Evolutionary conservation across 352 stramenopile species (phyloP), one percentile per base, ranked within the genome.

Genomic region (Phytophthora palmivora): DNA sequence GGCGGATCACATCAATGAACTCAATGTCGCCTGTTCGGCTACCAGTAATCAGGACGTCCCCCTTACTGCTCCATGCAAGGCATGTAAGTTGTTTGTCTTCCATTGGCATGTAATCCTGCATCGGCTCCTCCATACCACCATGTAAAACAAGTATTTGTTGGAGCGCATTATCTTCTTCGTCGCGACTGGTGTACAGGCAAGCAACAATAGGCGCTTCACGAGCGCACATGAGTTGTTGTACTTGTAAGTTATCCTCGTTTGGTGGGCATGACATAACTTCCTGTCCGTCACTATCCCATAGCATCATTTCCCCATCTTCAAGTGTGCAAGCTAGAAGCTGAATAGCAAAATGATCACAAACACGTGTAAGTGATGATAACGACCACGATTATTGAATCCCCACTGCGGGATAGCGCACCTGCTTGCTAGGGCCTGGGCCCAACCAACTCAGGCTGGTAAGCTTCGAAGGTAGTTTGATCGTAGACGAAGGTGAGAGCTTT

Each of bases 131-230:
- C 33, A 70, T 64, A 10, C 70, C 67, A 53, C 62, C 62, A 46
- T 79, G 70, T 30, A 79, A 49, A 0, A 76, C 61, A 28, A 79
- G 57, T 24, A 79, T 50, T 63, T 79, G 70, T 43, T 78, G 70
- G 21, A 66, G 39, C 8, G 48, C 39, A 16, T 51, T 63, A n/a
- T 74, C 62, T 10, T 59, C 61, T 42, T 71, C 58, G 37, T 76
- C 62, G 14, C 33, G 53, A 54, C 50, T 58, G 10, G 46, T 72
- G 19, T 73, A 39, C 33, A 76, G 21, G 56, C 70, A 79, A 3
- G 70, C 66, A 43, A 64, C 59, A 47, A 77, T 69, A 0, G 72
- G 63, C 21, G 68, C 67, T 38, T 69, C 67, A 7, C 63, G 63
- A 63, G 67, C 72, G 56, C 67, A 74, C 42, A 68, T 70, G 5